A percentile compares a stretch with the other conserved stretches of the same genome.
Evolutionary conservation across 1,139 yeast genomes (phyloP).

Genomic region (Lodderomyces jiufengensis): DNA sequence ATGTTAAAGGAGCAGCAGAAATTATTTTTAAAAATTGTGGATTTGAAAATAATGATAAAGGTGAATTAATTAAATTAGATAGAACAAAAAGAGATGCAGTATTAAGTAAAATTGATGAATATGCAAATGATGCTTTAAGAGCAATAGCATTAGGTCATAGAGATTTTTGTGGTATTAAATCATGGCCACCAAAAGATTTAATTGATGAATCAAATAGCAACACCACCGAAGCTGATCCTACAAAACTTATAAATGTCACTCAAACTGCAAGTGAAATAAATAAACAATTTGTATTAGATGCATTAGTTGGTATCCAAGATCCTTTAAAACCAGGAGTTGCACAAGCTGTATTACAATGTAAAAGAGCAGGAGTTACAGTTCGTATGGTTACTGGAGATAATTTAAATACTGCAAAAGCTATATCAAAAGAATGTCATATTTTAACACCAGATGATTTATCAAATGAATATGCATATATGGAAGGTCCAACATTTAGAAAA

Average conservation of each 20-base stretch:
- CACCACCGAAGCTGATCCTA: constrained; percentile 44
- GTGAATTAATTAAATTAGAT: constrained; percentile 21
- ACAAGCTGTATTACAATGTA: constrained; percentile 81
- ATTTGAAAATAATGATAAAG: constrained; percentile 21
- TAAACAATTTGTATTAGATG: constrained; percentile 50
- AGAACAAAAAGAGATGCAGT: constrained; percentile 32
- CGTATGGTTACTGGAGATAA: constrained; percentile 99
- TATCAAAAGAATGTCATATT: constrained; percentile 83
- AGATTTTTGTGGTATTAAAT: constrained; percentile 47
- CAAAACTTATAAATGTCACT: constrained; percentile 32
- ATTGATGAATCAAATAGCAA: constrained; percentile 23
- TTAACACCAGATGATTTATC: constrained; percentile 50
- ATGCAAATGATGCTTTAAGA: constrained; percentile 76
- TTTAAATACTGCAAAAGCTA: constrained; percentile 83
- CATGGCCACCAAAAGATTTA: constrained; percentile 65
- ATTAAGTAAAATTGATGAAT: constrained; percentile 50
- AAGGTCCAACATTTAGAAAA: constrained; percentile 85
- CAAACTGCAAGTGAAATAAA: constrained; percentile 25
- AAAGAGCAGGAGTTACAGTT: constrained; percentile 87
- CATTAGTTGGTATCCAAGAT: constrained; percentile 88
- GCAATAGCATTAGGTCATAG: constrained; percentile 82
- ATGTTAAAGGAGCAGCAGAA: constrained; percentile 93
- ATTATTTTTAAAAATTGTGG: constrained; percentile 66
- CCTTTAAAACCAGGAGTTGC: constrained; percentile 91
- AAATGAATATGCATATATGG: constrained; percentile 70